These are phyloP conservation scores for Tephrocybe sp. DNA, from an alignment of 768 basidiomycete genomes.

Conservation along the genomic window DNA sequence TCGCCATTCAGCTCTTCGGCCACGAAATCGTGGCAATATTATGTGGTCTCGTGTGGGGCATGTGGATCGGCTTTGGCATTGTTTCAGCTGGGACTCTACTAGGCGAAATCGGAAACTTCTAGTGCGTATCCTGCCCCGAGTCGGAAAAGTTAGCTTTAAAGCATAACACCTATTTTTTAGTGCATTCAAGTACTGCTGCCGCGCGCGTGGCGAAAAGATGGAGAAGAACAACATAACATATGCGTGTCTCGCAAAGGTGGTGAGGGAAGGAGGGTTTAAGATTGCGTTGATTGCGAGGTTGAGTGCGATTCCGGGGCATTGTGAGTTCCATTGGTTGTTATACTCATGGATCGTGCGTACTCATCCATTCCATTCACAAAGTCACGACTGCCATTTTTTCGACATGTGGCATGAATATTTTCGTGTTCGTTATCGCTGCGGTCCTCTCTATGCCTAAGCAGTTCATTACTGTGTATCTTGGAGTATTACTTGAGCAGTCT, in stretches of 20 bases:
- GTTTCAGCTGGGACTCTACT: constrained; percentile 80
- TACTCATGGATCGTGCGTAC: background rate
- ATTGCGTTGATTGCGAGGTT: constrained; percentile 75
- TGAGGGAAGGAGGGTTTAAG: constrained; percentile 87
- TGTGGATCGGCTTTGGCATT: constrained; percentile 85
- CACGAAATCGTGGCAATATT: constrained; percentile 90
- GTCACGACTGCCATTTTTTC: constrained; percentile 89
- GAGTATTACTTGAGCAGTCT: constrained; percentile 67
- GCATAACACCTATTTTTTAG: constrained; percentile 28
- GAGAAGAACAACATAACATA: constrained; percentile 58
- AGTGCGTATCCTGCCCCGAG: constrained; percentile 41
- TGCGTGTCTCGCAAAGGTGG: constrained; percentile 60
- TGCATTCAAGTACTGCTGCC: constrained; percentile 82
- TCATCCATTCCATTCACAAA: constrained; percentile 22
- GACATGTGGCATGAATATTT: constrained; percentile 83
- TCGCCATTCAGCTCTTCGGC: constrained; percentile 64
- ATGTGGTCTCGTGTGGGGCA: constrained; percentile 88
- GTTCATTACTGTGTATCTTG: constrained; percentile 88
- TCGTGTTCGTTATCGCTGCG: constrained; percentile 75
- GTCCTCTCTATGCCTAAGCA: constrained; percentile 87
- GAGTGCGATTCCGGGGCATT: constrained; percentile 86
- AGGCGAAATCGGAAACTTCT: constrained; percentile 86
- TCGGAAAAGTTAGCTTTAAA: background rate
- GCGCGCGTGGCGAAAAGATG: constrained; percentile 70
- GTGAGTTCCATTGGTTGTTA: constrained; percentile 32